Conservation (phyloP, 306 rosid species). For the Neltuma alba region DNA sequence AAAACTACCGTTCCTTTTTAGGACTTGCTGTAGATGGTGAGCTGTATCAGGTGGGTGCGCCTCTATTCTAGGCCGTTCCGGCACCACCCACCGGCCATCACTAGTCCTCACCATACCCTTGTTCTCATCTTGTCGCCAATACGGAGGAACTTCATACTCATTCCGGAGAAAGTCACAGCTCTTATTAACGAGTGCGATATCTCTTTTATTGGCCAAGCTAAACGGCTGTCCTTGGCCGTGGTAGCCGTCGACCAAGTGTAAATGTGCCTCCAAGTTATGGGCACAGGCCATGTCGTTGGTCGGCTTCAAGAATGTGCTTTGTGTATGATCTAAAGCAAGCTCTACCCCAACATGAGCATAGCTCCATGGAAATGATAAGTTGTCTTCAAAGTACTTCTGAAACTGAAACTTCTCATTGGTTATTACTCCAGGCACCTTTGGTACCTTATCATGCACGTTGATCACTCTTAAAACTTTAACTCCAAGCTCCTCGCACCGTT, state of each 20-base stretch:
- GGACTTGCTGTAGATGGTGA: constrained; percentile 51
- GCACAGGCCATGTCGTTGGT: constrained; percentile 53
- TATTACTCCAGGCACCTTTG: constrained; percentile 67
- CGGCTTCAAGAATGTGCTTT: constrained; percentile 56
- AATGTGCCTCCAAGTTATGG: constrained; percentile 65
- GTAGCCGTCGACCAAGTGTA: constrained; percentile 67
- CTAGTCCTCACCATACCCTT: constrained; percentile 62
- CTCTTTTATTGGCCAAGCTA: constrained; percentile 44
- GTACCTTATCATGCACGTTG: constrained; percentile 65
- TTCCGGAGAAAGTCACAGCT: constrained; percentile 47
- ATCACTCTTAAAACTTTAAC: constrained; percentile 65
- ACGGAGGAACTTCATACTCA: constrained; percentile 55
- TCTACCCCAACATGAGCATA: constrained; percentile 75
- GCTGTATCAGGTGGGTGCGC: constrained; percentile 65
- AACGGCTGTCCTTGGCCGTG: constrained; percentile 53
- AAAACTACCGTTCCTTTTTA: constrained; percentile 16
- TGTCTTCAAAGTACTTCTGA: constrained; percentile 63
- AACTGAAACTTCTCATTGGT: constrained; percentile 64
- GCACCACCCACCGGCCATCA: constrained; percentile 71
- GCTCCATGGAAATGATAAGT: constrained; percentile 68
- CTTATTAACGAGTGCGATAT: constrained; percentile 69
- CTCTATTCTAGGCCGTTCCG: constrained; percentile 55
- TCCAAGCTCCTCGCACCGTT: constrained; percentile 68
- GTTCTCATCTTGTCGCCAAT: constrained; percentile 79
- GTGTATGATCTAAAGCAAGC: constrained; percentile 51